A percentile compares a stretch with the other conserved stretches of the same genome.
These are phyloP conservation scores for Mortierella hygrophila DNA, from an alignment of 192 early-diverging fungal species.

Conservation along the genomic window DNA sequence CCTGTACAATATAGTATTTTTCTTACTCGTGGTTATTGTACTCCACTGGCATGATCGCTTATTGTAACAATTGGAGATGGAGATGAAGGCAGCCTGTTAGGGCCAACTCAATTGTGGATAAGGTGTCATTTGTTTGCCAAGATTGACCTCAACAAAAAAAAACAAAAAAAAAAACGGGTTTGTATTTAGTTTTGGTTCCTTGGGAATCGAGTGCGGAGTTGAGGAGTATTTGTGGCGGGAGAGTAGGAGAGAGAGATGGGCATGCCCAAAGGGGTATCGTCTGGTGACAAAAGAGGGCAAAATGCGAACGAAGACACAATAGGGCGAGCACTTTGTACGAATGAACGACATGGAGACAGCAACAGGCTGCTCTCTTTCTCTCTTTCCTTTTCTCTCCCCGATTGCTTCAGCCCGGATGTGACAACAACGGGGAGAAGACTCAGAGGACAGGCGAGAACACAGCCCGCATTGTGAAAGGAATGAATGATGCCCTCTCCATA, in stretches of 20 bases:
- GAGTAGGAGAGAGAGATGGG: too few species aligned
- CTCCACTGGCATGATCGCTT: not conserved
- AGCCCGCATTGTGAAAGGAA: too few species aligned
- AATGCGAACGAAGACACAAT: not conserved
- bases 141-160: not conserved
- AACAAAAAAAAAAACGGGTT: too few species aligned
- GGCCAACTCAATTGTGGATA: not conserved
- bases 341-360: not conserved
- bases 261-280: not conserved
- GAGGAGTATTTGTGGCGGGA: not conserved
- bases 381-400: not conserved
- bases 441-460: too few species aligned
- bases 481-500: too few species aligned
- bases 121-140: not conserved
- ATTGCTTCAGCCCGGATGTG: too few species aligned
- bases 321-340: not conserved
- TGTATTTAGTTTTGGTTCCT: too few species aligned
- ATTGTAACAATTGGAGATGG: too few species aligned
- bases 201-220: too few species aligned
- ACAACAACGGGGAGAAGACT: too few species aligned
- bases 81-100: too few species aligned
- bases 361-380: not conserved
- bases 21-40: not conserved
- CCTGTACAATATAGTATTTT: slow-evolving; percentile 2
- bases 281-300: not conserved